A percentile compares a stretch with the other conserved stretches of the same genome.
Conservation (phyloP, 169 alveolate genomes). For the Cyclospora cayetanensis region DNA sequence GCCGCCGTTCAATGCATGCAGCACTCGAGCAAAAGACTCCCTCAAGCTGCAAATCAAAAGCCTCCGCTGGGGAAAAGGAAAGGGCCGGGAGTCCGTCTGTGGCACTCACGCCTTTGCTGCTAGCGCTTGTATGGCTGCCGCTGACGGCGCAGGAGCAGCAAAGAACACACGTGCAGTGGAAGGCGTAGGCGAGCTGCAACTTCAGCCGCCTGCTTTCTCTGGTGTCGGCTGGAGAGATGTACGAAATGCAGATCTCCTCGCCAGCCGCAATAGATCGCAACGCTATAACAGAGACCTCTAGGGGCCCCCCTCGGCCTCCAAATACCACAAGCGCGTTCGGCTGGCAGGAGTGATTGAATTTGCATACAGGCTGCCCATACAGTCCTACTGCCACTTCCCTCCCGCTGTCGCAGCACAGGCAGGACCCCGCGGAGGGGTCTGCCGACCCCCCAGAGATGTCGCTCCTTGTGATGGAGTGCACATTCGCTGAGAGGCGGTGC, state of each 20-base stretch:
- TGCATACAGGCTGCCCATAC: conserved; percentile 26
- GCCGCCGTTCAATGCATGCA: not conserved
- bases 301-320: conserved; percentile 24
- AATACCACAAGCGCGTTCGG: conserved; percentile 37
- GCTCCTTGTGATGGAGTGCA: conserved; percentile 12
- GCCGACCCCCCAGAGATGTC: too few relatives aligned
- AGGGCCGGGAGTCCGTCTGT: not conserved
- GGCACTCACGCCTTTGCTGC: too few relatives aligned
- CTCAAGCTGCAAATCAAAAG: conserved; percentile 40
- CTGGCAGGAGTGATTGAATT: conserved; percentile 19
- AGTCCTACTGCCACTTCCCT: conserved; percentile 48
- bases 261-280: not conserved
- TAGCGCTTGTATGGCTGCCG: not conserved
- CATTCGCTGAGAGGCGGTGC: conserved; percentile 37
- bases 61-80: conserved; percentile 43
- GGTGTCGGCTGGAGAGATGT: conserved; percentile 15
- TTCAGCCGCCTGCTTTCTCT: not conserved
- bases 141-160: conserved; percentile 7
- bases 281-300: conserved; percentile 16
- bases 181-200: conserved; percentile 14
- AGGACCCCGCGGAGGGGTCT: not conserved
- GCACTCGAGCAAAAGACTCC: conserved; percentile 23
- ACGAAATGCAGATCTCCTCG: conserved; percentile 47
- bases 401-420: conserved; percentile 41
- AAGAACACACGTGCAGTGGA: conserved; percentile 25